Evolutionary conservation across 139 green algal genomes (phyloP).

Genomic region (Chlamydomonas incerta): DNA sequence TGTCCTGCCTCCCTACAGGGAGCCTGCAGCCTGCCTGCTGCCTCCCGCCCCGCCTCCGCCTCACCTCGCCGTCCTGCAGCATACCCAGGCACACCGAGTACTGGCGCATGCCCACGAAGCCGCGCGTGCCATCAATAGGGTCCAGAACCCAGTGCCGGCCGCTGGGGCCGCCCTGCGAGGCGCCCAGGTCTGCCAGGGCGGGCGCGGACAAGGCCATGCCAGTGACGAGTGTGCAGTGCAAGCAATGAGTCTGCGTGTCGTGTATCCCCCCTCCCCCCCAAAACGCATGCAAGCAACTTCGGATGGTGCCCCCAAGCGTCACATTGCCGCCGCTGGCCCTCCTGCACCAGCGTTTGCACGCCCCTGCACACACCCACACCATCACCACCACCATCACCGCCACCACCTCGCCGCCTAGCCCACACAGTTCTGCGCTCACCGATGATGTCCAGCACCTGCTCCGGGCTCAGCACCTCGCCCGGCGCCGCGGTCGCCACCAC

Average conservation of each 20-base stretch:
- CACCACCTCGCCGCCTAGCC: no score
- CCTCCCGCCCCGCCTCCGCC: not conserved
- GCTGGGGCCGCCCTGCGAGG: conserved; percentile 71
- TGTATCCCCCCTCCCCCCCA: no score
- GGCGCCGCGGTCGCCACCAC: conserved; percentile 49
- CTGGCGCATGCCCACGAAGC: conserved; percentile 95
- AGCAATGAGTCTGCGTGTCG: no score
- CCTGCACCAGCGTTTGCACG: no score
- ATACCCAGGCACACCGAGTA: conserved; percentile 95
- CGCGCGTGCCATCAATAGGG: conserved; percentile 94
- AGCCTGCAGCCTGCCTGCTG: not conserved
- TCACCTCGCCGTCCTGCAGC: conserved; percentile 72
- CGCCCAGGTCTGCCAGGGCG: conserved; percentile 80
- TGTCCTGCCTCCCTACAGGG: not conserved
- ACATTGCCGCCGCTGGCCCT: no score
- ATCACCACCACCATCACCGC: no score
- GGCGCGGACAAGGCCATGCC: no score
- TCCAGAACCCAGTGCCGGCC: conserved; percentile 95
- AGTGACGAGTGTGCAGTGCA: no score
- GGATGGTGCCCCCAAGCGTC: no score
- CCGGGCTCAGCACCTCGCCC: conserved; percentile 45
- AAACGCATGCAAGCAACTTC: no score
- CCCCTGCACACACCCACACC: no score
- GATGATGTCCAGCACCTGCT: conserved; percentile 74
- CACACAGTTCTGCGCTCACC: no score